Evolutionary conservation across 305 asterid genomes (phyloP).

Genomic region (Euphrasia arctica): DNA sequence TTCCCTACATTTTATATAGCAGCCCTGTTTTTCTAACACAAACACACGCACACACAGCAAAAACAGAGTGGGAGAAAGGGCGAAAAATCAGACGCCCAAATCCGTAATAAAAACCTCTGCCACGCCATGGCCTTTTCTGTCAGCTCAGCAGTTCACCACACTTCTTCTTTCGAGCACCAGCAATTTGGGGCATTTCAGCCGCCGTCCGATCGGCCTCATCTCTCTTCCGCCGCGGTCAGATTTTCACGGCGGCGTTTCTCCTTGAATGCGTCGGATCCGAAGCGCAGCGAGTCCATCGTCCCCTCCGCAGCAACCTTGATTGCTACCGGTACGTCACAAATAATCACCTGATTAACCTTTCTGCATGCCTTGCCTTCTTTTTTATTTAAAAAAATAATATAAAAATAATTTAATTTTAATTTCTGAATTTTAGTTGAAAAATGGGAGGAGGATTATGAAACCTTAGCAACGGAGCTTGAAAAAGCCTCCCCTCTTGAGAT

Average conservation of each 20-base stretch:
- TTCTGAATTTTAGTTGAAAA: slow-evolving; percentile 31
- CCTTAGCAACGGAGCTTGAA: slow-evolving; percentile 53
- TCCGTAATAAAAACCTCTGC: background rate
- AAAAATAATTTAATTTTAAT: too few relatives aligned
- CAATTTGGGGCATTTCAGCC: slow-evolving; percentile 33
- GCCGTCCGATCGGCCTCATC: slow-evolving; percentile 25
- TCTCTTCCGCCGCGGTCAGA: slow-evolving; percentile 25
- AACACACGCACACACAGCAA: background rate
- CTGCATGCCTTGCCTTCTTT: background rate
- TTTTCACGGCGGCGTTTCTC: slow-evolving; percentile 30
- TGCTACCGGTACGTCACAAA: slow-evolving; percentile 49
- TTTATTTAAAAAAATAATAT: background rate
- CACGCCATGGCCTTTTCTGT: slow-evolving; percentile 37
- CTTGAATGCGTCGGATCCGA: slow-evolving; percentile 46
- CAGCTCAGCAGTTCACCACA: slow-evolving; percentile 25
- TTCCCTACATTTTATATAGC: background rate
- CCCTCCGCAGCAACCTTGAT: slow-evolving; percentile 54
- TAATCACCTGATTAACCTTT: background rate
- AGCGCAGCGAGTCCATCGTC: slow-evolving; percentile 38
- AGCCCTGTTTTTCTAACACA: background rate
- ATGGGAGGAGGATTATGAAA: slow-evolving; percentile 53
- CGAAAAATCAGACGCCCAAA: background rate
- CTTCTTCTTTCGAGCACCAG: slow-evolving; percentile 35
- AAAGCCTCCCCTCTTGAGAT: slow-evolving; percentile 82
- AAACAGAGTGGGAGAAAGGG: background rate